Conservation (phyloP, 2,329 filamentous ascomycete species). For the Paracoccidioides lutzii region DNA sequence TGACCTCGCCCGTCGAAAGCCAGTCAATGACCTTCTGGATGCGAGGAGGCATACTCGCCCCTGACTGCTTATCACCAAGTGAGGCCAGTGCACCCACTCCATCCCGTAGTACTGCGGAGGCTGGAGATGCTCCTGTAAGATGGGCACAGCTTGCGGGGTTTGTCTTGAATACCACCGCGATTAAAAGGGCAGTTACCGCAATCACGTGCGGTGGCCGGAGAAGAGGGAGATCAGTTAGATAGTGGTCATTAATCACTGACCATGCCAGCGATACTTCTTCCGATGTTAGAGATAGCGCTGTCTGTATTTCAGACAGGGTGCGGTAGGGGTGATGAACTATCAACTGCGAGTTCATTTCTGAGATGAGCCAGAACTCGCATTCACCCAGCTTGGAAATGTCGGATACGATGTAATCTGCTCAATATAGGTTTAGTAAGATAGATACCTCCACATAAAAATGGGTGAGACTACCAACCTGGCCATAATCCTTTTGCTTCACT, state of each 20-base stretch:
- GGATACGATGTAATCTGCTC: conserved; percentile 52
- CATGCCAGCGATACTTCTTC: conserved; percentile 69
- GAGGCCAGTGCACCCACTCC: conserved; percentile 23
- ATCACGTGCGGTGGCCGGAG: conserved; percentile 76
- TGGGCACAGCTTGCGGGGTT: not conserved
- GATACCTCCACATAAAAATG: not conserved
- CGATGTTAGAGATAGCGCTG: conserved; percentile 55
- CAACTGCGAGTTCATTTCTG: conserved; percentile 77
- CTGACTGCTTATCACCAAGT: conserved; percentile 18
- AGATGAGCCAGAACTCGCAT: conserved; percentile 86
- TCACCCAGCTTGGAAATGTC: conserved; percentile 80
- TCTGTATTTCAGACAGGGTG: conserved; percentile 58
- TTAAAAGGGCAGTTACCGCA: conserved; percentile 72
- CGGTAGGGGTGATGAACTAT: conserved; percentile 88
- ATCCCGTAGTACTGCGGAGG: conserved; percentile 26
- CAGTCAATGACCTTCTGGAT: conserved; percentile 61
- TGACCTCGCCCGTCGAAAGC: conserved; percentile 63
- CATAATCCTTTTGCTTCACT: conserved; percentile 75
- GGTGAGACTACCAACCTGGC: conserved; percentile 43
- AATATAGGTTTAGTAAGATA: conserved; percentile 10
- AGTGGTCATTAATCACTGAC: conserved; percentile 82
- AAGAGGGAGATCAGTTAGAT: conserved; percentile 80
- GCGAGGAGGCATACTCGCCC: conserved; percentile 20
- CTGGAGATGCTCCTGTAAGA: conserved; percentile 17
- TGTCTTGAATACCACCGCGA: conserved; percentile 58